Conservation (phyloP, 2,329 filamentous ascomycete genomes). For the Hymenoscyphus scutula region DNA sequence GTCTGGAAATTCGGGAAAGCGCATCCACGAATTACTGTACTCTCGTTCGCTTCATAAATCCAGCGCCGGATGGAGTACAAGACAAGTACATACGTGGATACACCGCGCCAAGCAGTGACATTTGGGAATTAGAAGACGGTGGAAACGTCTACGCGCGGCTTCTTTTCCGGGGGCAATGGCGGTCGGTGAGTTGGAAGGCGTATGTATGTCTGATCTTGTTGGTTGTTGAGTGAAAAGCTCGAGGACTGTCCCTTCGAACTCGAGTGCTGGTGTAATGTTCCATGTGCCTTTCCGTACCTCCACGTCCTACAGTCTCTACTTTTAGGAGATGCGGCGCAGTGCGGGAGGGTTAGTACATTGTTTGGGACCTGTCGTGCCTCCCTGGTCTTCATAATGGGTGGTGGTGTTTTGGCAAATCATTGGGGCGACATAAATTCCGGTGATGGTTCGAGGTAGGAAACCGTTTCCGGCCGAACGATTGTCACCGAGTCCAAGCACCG, state of each 20-base stretch:
- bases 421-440: constrained; percentile 3
- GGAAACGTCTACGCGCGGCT: background rate
- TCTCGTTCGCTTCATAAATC: too few species aligned
- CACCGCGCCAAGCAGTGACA: background rate
- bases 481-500: background rate
- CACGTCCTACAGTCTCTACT: background rate
- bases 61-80: background rate
- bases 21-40: background rate
- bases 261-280: background rate
- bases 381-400: background rate
- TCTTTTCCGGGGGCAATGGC: background rate
- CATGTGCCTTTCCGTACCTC: background rate
- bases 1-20: constrained; percentile 1
- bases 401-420: constrained; percentile 4
- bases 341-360: background rate
- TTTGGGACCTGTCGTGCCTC: background rate
- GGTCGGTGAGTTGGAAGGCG: background rate
- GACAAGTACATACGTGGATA: background rate
- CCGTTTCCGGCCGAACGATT: background rate
- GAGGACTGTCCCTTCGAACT: background rate
- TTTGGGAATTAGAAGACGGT: background rate
- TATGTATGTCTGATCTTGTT: too few species aligned
- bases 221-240: background rate
- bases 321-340: background rate
- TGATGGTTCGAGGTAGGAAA: constrained; percentile 8